Conservation (phyloP, 371 early-diverging fungal species). For the Mucor velutinosus region DNA sequence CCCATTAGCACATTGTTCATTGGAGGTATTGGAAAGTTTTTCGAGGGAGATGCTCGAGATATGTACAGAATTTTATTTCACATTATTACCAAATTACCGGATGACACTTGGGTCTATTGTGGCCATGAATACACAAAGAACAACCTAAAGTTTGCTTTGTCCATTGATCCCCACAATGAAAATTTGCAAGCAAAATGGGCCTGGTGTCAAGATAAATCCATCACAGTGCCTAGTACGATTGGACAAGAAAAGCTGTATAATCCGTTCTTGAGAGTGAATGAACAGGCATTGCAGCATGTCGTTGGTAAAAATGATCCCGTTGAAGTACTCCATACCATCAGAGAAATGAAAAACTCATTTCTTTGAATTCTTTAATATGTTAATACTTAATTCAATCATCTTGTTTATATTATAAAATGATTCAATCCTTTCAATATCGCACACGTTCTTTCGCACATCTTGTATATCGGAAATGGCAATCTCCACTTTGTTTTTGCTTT, state of each 20-base stretch:
- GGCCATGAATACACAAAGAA: constrained; percentile 57
- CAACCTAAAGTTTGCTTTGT: constrained; percentile 52
- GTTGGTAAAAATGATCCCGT: constrained; percentile 71
- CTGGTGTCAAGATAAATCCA: constrained; percentile 53
- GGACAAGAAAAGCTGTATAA: constrained; percentile 85
- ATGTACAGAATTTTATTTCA: constrained; percentile 81
- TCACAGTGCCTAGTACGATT: constrained; percentile 87
- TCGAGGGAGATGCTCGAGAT: constrained; percentile 89
- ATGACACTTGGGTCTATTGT: constrained; percentile 88
- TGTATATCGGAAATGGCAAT: constrained; percentile 35
- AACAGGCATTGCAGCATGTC: constrained; percentile 67
- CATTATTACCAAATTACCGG: constrained; percentile 75
- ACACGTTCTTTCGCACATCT: constrained; percentile 36
- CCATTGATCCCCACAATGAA: constrained; percentile 53
- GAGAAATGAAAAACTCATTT: constrained; percentile 72
- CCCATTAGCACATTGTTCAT: constrained; percentile 36
- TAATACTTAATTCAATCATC: constrained; percentile 27
- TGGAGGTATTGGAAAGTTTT: constrained; percentile 89
- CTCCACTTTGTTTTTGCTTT: constrained; percentile 17
- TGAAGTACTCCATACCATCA: constrained; percentile 74
- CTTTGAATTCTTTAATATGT: constrained; percentile 1
- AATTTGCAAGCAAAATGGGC: constrained; percentile 56
- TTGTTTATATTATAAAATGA: constrained; percentile 33
- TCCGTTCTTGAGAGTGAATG: constrained; percentile 85
- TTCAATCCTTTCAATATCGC: constrained; percentile 32